phyloP scores from a whole-genome alignment of 2,329 filamentous ascomycete genomes.

The Waltergamsia citrina region DNA sequence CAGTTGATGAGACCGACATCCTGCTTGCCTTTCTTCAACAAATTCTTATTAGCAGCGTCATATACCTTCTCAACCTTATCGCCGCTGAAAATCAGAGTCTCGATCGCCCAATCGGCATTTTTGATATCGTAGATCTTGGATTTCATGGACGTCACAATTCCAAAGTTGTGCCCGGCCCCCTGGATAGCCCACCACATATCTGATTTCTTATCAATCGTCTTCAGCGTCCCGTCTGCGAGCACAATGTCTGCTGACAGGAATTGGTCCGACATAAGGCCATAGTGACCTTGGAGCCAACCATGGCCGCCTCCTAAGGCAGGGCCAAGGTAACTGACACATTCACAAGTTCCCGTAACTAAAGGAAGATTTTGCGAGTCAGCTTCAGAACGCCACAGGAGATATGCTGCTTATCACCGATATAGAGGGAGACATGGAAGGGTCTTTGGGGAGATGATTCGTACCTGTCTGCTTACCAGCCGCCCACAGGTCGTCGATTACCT shows the following conservation, averaged over 20 bases:
- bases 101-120: constrained; percentile 28
- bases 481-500: constrained; percentile 30
- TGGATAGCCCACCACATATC: constrained; percentile 50
- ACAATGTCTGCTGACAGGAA: constrained; percentile 41
- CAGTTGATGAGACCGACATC: constrained; percentile 36
- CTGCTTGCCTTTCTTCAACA: constrained; percentile 31
- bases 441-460: constrained; percentile 9
- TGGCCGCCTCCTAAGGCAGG: constrained; percentile 49
- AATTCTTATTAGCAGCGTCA: constrained; percentile 31
- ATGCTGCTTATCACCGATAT: too few relatives aligned
- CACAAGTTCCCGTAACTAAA: constrained; percentile 38
- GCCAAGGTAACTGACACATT: constrained; percentile 38
- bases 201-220: constrained; percentile 25
- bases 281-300: constrained; percentile 41
- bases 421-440: too few relatives aligned
- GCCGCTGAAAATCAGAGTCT: constrained; percentile 32
- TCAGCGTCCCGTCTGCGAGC: constrained; percentile 34
- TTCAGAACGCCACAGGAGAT: too few relatives aligned
- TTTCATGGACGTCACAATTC: constrained; percentile 41
- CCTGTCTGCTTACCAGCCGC: constrained; percentile 30
- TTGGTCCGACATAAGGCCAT: constrained; percentile 45
- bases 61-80: constrained; percentile 40
- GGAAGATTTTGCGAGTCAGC: neutral
- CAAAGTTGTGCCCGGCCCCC: constrained; percentile 52
- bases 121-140: constrained; percentile 37